phyloP scores from a whole-genome alignment of 2,329 filamentous ascomycete species.

The Sordariomycetes sp. region DNA sequence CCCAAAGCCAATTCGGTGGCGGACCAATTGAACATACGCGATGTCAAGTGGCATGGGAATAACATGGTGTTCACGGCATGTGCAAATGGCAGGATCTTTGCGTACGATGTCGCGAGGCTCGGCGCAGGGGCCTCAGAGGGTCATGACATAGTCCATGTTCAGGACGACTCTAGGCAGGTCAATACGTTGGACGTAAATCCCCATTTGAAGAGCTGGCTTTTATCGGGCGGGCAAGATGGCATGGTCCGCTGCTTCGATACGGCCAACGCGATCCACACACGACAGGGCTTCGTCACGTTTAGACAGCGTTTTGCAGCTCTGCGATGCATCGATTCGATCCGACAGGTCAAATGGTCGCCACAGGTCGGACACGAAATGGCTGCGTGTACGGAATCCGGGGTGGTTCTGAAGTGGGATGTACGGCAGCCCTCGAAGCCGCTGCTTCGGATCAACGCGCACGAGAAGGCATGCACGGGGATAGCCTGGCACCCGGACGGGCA shows the following conservation, averaged over 20 bases:
- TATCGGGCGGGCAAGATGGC: constrained; percentile 57
- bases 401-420: constrained; percentile 56
- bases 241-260: constrained; percentile 54
- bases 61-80: constrained; percentile 53
- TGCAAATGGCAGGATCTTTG: constrained; percentile 54
- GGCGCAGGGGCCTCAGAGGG: constrained; percentile 32
- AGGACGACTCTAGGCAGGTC: constrained; percentile 54
- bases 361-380: constrained; percentile 53
- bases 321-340: constrained; percentile 34
- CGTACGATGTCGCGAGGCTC: constrained; percentile 49
- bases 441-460: constrained; percentile 52
- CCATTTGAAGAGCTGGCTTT: constrained; percentile 44
- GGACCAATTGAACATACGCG: constrained; percentile 55
- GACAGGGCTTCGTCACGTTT: constrained; percentile 40
- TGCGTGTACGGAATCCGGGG: constrained; percentile 53
- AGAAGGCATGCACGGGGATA: constrained; percentile 49
- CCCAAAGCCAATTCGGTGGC: constrained; percentile 29
- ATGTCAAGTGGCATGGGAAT: constrained; percentile 49
- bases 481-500: constrained; percentile 61
- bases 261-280: constrained; percentile 34
- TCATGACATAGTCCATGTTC: constrained; percentile 46
- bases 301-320: constrained; percentile 31
- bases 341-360: constrained; percentile 58
- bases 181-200: constrained; percentile 57
- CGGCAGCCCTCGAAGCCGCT: constrained; percentile 43